Conservation (phyloP, 495 filamentous ascomycete genomes). For the Aspergillus sclerotioniger region DNA sequence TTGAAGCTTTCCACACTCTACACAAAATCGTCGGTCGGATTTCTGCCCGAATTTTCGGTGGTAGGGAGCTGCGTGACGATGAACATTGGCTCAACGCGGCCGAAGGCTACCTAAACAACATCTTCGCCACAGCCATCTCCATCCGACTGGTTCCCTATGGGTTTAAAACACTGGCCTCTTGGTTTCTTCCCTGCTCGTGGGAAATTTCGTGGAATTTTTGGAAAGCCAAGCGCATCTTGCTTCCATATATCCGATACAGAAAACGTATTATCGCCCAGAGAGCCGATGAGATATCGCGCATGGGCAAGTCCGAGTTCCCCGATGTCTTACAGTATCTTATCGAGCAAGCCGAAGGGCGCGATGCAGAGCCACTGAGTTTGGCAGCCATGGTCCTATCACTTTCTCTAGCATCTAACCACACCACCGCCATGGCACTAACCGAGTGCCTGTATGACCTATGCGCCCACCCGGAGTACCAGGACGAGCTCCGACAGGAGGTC, state of each 20-base stretch:
- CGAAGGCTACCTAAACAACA: neutral
- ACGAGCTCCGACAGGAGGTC: conserved; percentile 54
- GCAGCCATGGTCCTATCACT: neutral
- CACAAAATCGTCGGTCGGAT: conserved; percentile 1
- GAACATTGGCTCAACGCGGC: neutral
- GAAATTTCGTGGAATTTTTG: no score
- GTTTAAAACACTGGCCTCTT: no score
- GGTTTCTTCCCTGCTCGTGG: no score
- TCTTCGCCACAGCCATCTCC: neutral
- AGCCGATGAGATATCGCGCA: no score
- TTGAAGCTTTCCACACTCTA: neutral
- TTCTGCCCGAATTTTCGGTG: neutral
- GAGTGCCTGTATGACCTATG: conserved; percentile 34
- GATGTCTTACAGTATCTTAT: no score
- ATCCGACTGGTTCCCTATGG: no score
- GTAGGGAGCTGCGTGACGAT: neutral
- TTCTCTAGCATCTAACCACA: conserved; percentile 1
- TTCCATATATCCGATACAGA: no score
- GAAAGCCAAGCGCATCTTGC: no score
- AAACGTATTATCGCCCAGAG: no score
- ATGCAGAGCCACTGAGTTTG: neutral
- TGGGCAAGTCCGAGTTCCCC: no score
- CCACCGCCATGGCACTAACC: neutral
- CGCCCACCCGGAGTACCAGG: conserved; percentile 42
- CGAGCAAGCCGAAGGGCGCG: no score